These are phyloP conservation scores for Ceratocystis huliohia DNA, from an alignment of 2,329 filamentous ascomycete species.

Conservation along the genomic window DNA sequence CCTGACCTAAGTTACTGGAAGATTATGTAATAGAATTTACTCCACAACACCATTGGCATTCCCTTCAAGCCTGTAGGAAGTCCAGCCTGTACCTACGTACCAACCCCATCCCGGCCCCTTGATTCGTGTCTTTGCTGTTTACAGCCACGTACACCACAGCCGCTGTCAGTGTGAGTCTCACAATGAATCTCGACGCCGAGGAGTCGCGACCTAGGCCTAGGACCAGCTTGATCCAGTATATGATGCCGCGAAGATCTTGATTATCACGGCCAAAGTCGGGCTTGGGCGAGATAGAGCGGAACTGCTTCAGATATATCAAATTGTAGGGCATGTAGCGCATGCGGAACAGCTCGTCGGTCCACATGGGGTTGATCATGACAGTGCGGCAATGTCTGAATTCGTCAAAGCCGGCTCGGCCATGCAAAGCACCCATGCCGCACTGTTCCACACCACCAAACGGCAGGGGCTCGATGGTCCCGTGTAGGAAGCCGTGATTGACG, in stretches of 20 bases:
- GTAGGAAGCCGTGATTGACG: slow-evolving; percentile 57
- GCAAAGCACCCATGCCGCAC: slow-evolving; percentile 64
- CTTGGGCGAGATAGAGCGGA: slow-evolving; percentile 35
- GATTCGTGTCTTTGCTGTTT: not conserved
- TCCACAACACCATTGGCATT: not conserved
- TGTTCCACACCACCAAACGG: slow-evolving; percentile 75
- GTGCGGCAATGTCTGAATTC: slow-evolving; percentile 48
- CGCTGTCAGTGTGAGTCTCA: slow-evolving; percentile 34
- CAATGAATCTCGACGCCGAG: slow-evolving; percentile 37
- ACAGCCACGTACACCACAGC: slow-evolving; percentile 11
- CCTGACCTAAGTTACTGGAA: no score
- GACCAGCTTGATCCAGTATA: slow-evolving; percentile 43
- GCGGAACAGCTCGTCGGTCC: slow-evolving; percentile 54
- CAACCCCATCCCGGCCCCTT: not conserved
- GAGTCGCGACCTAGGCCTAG: slow-evolving; percentile 40
- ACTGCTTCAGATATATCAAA: slow-evolving; percentile 29
- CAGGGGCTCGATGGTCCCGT: slow-evolving; percentile 56
- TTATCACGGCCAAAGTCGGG: slow-evolving; percentile 51
- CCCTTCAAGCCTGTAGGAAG: not conserved
- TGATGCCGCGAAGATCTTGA: slow-evolving; percentile 36
- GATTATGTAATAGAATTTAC: not conserved
- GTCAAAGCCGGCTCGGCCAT: slow-evolving; percentile 62
- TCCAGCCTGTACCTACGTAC: not conserved
- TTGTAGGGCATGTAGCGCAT: slow-evolving; percentile 57
- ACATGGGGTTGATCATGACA: slow-evolving; percentile 50